Base-by-base conservation (phyloP, 495 filamentous ascomycete genomes). In the Clohesyomyces aquaticus region DNA sequence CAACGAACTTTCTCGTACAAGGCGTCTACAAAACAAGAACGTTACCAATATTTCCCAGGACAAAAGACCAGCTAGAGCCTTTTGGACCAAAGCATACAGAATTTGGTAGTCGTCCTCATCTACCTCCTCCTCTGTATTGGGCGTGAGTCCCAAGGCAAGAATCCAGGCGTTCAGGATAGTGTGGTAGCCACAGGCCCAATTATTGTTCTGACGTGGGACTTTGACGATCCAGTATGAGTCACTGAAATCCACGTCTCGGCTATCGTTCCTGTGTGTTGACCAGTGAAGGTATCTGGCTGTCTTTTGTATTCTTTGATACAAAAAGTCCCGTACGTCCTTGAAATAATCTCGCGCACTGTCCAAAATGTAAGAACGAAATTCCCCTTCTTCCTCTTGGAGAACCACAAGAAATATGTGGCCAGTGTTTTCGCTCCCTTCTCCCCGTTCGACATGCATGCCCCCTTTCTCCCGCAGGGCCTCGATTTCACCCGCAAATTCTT, bases 131-230 rank as follows among this genome's bases (percentile, higher is more conserved):
- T 60, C 35, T 10, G 63, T 27, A 23, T 63, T 55, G 2, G 48
- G 45, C 21, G 29, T 46, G 3, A 64, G 61, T 6, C 60, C 66
- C 22, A 68, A 2, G 8, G 66, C 66, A 19, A 63, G 26, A 4
- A 60, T 61, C 60, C 60, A 68, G 4, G 66, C 61, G 21, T 60
- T 64, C 14, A 65, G 6, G 8, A 65, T 60, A 0, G 54, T 60
- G 49, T 64, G 59, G 11, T 18, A 29, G 9, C 57, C 63, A 29
- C 55, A 65, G 6, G n/a, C 52, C 47, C 21, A 57, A 4, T 50
- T 26, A n/a, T 55, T 45, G 19, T 3, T 26, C 45, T 61, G 59
- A 14, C 22, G 28, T 9, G 22, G 6, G 4, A 61, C 59, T 25
- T 12, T 8, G 19, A 61, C 59, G 10, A 3, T 22, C 4, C 56